Evolutionary conservation across 148 eudicot genomes (phyloP), one percentile per base, ranked within the genome.

Genomic region (Silene conica): DNA sequence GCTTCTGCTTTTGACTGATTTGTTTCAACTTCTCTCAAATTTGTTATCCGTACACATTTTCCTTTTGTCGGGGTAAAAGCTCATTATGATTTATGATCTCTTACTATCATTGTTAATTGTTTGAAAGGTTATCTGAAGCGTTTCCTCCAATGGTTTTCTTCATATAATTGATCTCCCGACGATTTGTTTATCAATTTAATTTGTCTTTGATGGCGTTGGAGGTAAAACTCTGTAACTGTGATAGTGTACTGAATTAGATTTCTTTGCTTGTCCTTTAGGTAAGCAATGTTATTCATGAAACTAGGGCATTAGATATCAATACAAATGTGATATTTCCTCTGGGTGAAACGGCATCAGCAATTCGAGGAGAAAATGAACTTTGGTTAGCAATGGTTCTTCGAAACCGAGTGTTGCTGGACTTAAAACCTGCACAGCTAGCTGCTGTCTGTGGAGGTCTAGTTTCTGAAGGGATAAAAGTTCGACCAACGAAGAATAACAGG

Each of bases 311-410:
- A 84, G 97, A 95, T 82, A 85, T 90, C 71, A 95, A 95, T 76
- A 90, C 97, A 34, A 88, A 86, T 65, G 76, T 87, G 71, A 79
- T 95, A 74, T 95, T 92, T 77, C 99, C 99, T 50, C 91, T 95
- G 62, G 99, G 99, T 71, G 99, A 95, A 92, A 95, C 97, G 73
- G 97, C 99, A 62, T 90, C 99, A 71, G 92, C 93, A 52, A 85
- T 95, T 76, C 93, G 99, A 75, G 99, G 99, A 75, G 97, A 92
- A 85, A 95, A 92, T 82, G 99, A 92, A 84, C 97, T 95, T 46
- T 95, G 99, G 99, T 87, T 95, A 63, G 97, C 99, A 46, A 87
- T 89, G 87, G 96, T 95, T 78, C 93, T 95, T 69, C 91, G 99
- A 74, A 90, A 85, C 82, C 92, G 86, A 81, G 80, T 90, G 55